Evolutionary conservation across 2,329 filamentous ascomycete species (phyloP).

Genomic region (Fonsecaea monophora): DNA sequence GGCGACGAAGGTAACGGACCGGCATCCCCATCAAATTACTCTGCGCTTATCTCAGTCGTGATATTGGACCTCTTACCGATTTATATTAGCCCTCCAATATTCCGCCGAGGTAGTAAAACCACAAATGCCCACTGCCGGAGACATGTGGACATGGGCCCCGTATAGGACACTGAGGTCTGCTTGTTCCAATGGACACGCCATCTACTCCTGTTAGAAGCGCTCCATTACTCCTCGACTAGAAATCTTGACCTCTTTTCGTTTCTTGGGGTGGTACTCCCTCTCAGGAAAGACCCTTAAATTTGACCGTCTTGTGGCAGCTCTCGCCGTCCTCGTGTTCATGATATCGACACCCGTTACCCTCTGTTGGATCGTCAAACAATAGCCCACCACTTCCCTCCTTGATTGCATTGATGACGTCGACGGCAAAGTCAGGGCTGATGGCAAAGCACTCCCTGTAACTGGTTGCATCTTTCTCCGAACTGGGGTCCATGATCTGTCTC

Average conservation of each 20-base stretch:
- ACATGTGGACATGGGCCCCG: neutral
- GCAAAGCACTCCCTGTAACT: slow-evolving; percentile 60
- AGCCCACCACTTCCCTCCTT: slow-evolving; percentile 57
- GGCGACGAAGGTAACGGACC: neutral
- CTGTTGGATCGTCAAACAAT: slow-evolving; percentile 61
- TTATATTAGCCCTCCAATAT: neutral
- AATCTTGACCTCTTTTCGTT: neutral
- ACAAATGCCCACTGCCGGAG: neutral
- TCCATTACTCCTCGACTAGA: neutral
- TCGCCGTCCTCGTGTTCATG: slow-evolving; percentile 58
- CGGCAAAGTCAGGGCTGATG: slow-evolving; percentile 58
- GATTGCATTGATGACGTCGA: slow-evolving; percentile 62
- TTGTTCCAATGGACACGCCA: neutral
- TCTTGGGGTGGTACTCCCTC: neutral
- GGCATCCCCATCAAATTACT: neutral
- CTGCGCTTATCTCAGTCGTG: neutral
- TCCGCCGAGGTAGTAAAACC: neutral
- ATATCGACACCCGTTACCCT: slow-evolving; percentile 55
- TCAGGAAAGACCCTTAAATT: slow-evolving; percentile 35
- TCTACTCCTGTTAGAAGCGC: neutral
- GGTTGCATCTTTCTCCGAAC: slow-evolving; percentile 56
- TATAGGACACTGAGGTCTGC: neutral
- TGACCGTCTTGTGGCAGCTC: slow-evolving; percentile 41
- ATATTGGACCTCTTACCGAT: neutral
- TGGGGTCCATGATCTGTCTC: slow-evolving; percentile 64